A percentile compares a stretch with the other conserved stretches of the same genome.
Conservation (phyloP, 2,329 filamentous ascomycete species). For the Clonostachys byssicola region DNA sequence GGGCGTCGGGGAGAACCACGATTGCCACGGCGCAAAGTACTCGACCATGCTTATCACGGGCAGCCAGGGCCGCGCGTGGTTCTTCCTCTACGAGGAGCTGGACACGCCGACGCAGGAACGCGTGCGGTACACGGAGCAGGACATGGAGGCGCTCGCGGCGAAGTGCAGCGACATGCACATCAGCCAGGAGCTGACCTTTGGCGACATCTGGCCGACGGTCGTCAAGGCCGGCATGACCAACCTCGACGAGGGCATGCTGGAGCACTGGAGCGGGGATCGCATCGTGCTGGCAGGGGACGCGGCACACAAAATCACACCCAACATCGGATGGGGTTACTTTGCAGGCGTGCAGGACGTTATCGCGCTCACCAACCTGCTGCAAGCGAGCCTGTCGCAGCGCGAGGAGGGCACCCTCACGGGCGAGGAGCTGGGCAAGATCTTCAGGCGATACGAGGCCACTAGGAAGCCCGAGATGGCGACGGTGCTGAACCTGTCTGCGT, state of each 20-base stretch:
- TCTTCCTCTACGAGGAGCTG: slow-evolving; percentile 18
- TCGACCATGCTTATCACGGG: slow-evolving; percentile 17
- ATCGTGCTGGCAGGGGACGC: slow-evolving; percentile 22
- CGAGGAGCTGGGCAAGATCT: neutral
- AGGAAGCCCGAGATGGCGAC: slow-evolving; percentile 1
- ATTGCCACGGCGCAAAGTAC: slow-evolving; percentile 9
- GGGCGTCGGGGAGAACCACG: slow-evolving; percentile 5
- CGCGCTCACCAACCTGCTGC: slow-evolving; percentile 14
- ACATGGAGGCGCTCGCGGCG: slow-evolving; percentile 14
- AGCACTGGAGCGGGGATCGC: slow-evolving; percentile 16
- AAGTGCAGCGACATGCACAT: slow-evolving; percentile 17
- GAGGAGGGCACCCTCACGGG: neutral
- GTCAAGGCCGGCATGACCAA: slow-evolving; percentile 11
- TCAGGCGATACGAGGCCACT: slow-evolving; percentile 4
- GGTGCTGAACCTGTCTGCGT: slow-evolving; percentile 2
- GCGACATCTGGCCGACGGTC: slow-evolving; percentile 14
- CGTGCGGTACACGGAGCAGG: slow-evolving; percentile 17
- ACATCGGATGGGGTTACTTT: slow-evolving; percentile 19
- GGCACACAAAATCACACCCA: slow-evolving; percentile 21
- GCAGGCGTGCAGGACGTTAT: slow-evolving; percentile 18
- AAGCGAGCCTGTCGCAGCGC: slow-evolving; percentile 3
- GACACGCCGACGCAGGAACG: slow-evolving; percentile 14
- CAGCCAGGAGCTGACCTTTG: slow-evolving; percentile 10
- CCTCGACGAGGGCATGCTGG: slow-evolving; percentile 20
- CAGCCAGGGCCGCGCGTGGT: slow-evolving; percentile 8